Base-by-base conservation (phyloP, 164 flowering plant species). In the Saururus chinensis region DNA sequence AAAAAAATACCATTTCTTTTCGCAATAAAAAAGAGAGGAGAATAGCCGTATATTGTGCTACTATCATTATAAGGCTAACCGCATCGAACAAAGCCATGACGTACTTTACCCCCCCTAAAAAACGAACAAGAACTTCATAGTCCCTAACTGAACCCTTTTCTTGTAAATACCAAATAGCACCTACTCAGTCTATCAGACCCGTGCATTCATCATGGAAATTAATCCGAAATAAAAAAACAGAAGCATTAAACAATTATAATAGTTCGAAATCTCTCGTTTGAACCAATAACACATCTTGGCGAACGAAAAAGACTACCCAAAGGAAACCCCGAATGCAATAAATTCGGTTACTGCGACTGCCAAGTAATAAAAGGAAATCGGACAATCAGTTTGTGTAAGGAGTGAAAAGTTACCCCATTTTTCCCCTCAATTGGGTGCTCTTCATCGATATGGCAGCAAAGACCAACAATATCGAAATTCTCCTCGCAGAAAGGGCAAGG, bases 391-490 rank as follows among this genome's bases (percentile, higher is more conserved):
- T 12, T 45, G 14, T 3, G 2, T 17, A 12, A 7, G 40, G 9
- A 19, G 16, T 20, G 16, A 26, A 19, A 21, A 56, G 4, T 40
- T 80, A 89, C 96, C 95, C 92, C 97, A 76, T 83, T 83, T 56
- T 65, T 84, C 19, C 87, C 81, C 70, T 86, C 95, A 41, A 74
- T 59, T 24, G 90, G 89, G 74, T 90, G 97, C 70, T 84, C 92
- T 13, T 90, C 97, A 66, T 90, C 97, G 42, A 90, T 88, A 73
- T 90, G 97, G 64, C 87, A 84, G 69, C 95, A 90, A 60, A 90
- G 70, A 26, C 89, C 92, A 20, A 87, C 81, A 14, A 90, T 82
- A 73, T 90, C 97, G 35, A 84, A 86, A 66, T 84, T 82, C 35
- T 86, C 95, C 0, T 85, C 68, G 65, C 97, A 90, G 54, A 84